Conservation (phyloP, 1,139 yeast genomes). For the Nematodospora anomalae region DNA sequence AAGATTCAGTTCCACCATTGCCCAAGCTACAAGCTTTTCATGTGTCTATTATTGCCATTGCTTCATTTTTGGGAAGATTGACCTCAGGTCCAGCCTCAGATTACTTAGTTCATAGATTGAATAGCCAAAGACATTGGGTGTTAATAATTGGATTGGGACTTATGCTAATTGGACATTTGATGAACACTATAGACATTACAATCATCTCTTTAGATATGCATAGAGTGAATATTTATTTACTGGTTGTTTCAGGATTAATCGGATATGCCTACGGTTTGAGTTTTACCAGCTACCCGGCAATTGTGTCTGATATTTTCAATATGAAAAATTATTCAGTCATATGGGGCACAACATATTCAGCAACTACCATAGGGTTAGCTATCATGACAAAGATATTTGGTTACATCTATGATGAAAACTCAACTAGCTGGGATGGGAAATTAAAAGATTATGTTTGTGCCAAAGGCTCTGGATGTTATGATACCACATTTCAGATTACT, state of each 20-base stretch:
- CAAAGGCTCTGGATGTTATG: constrained; percentile 41
- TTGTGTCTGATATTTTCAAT: constrained; percentile 76
- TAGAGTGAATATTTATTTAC: constrained; percentile 36
- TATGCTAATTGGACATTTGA: constrained; percentile 40
- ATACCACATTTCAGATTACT: constrained; percentile 37
- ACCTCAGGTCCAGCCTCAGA: constrained; percentile 72
- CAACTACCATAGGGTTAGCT: constrained; percentile 42
- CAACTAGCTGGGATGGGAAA: constrained; percentile 26
- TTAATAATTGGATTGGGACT: constrained; percentile 51
- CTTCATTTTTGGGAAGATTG: constrained; percentile 68
- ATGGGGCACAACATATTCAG: constrained; percentile 75
- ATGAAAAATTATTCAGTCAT: constrained; percentile 70
- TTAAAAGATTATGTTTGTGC: constrained; percentile 29
- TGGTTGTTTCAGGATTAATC: constrained; percentile 55
- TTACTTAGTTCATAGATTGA: constrained; percentile 47
- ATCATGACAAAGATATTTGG: constrained; percentile 44
- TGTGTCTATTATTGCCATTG: constrained; percentile 67
- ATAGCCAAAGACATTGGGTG: constrained; percentile 70
- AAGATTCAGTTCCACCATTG: constrained; percentile 19
- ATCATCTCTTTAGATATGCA: constrained; percentile 23
- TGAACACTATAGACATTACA: constrained; percentile 34
- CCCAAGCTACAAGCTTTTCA: constrained; percentile 63
- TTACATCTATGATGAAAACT: constrained; percentile 35
- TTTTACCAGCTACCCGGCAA: constrained; percentile 80
- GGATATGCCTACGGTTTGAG: constrained; percentile 81